Percentiles rank a stretch among this genome's conserved stretches.
phyloP scores from a whole-genome alignment of 163 green algal species.

The Scenedesmus sp. region DNA sequence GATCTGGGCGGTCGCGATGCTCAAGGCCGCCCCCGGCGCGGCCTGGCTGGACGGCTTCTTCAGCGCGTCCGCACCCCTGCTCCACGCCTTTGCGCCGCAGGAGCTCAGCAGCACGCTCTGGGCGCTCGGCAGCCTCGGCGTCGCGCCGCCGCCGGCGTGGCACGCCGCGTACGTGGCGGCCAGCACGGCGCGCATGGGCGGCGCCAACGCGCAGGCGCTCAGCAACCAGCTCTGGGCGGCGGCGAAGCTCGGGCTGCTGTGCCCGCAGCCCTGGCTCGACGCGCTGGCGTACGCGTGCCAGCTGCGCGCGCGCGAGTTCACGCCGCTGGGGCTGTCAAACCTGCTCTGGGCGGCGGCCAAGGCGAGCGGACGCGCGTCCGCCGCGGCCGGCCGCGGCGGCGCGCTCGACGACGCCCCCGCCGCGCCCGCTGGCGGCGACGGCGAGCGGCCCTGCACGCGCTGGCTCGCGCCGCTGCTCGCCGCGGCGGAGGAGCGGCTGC shows the following conservation, averaged over 20 bases:
- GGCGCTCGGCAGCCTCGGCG: constrained; percentile 8
- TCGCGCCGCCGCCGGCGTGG: constrained; percentile 11
- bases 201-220: constrained; percentile 22
- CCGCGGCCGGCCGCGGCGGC: too few species aligned
- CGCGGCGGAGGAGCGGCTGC: constrained; percentile 3
- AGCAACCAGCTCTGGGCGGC: constrained; percentile 42
- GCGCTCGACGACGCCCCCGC: too few species aligned
- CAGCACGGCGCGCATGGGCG: constrained; percentile 21
- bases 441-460: constrained; percentile 2
- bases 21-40: not conserved
- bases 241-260: constrained; percentile 18
- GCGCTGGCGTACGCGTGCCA: constrained; percentile 4
- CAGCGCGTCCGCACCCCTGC: constrained; percentile 5
- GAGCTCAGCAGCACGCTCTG: constrained; percentile 49
- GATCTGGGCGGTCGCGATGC: constrained; percentile 36
- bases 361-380: not conserved
- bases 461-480: constrained; percentile 28
- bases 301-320: constrained; percentile 12
- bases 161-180: not conserved
- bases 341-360: constrained; percentile 39
- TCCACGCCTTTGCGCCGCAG: constrained; percentile 37
- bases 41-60: constrained; percentile 33
- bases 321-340: constrained; percentile 6
- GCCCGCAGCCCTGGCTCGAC: constrained; percentile 8
- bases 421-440: too few species aligned